Conservation (phyloP, 2,329 filamentous ascomycete species). For the Phialophora macrospora region DNA sequence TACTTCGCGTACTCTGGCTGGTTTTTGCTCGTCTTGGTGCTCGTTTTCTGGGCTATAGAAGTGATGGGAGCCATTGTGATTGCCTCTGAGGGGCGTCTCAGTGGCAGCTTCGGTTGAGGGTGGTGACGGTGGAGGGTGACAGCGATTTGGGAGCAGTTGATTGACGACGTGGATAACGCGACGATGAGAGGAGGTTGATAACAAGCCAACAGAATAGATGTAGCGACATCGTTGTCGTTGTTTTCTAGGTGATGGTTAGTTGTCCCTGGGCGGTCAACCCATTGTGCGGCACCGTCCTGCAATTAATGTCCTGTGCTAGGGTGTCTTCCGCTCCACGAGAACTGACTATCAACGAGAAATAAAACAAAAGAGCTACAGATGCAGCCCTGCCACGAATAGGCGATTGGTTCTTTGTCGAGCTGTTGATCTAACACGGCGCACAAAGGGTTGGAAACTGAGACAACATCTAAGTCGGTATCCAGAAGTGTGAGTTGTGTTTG, state of each 20-base stretch:
- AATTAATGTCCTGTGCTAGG: background rate
- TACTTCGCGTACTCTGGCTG: constrained; percentile 13
- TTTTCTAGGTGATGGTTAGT: background rate
- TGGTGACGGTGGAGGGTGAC: background rate
- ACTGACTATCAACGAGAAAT: background rate
- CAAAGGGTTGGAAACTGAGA: background rate
- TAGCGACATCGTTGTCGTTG: background rate
- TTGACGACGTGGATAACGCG: background rate
- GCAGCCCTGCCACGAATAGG: background rate
- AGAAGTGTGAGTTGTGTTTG: background rate
- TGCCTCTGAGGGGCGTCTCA: background rate
- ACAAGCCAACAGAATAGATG: background rate
- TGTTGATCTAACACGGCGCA: background rate
- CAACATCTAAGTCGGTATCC: no score
- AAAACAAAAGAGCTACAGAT: background rate
- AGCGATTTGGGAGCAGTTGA: background rate
- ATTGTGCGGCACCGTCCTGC: background rate
- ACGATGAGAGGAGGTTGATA: background rate
- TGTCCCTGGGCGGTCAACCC: background rate
- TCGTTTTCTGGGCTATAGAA: background rate
- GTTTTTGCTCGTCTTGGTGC: background rate
- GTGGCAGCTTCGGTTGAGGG: background rate
- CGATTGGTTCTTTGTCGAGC: background rate
- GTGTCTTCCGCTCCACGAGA: background rate
- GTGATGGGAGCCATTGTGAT: background rate